These are phyloP conservation scores for Garcia nutans DNA, from an alignment of 345 rosid species.

Conservation along the genomic window DNA sequence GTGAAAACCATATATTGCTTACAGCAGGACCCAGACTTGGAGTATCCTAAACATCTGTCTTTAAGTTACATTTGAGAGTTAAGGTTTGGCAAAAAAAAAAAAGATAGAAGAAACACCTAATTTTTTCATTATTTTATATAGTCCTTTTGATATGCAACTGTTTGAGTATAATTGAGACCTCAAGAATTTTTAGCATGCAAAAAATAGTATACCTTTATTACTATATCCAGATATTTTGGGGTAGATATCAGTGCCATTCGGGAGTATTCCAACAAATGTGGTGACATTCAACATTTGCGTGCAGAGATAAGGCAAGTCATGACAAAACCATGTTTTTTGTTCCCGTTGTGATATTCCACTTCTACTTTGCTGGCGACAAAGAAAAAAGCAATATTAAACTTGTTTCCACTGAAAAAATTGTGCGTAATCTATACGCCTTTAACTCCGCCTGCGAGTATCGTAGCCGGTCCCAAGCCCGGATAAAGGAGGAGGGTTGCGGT, in stretches of 20 bases:
- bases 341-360: background rate
- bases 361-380: background rate
- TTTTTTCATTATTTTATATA: background rate
- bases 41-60: slow-evolving; percentile 56
- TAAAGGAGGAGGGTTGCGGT: too few relatives aligned
- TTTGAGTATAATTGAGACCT: background rate
- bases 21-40: slow-evolving; percentile 92
- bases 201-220: slow-evolving; percentile 39
- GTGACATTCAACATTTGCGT: slow-evolving; percentile 74
- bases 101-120: background rate
- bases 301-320: slow-evolving; percentile 72
- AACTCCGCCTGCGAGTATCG: too few relatives aligned
- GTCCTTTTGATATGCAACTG: background rate
- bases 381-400: background rate
- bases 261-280: slow-evolving; percentile 55
- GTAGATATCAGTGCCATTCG: slow-evolving; percentile 79
- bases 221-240: slow-evolving; percentile 70
- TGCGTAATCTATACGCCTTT: background rate
- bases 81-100: background rate
- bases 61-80: slow-evolving; percentile 13
- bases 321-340: background rate
- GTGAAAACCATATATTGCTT: slow-evolving; percentile 92
- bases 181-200: slow-evolving; percentile 2
- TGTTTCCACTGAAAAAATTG: background rate
- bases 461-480: too few relatives aligned